A percentile compares a stretch with the other conserved stretches of the same genome.
These are phyloP conservation scores for Metschnikowia vanudenii DNA, from an alignment of 805 yeast genomes.

Conservation along the genomic window DNA sequence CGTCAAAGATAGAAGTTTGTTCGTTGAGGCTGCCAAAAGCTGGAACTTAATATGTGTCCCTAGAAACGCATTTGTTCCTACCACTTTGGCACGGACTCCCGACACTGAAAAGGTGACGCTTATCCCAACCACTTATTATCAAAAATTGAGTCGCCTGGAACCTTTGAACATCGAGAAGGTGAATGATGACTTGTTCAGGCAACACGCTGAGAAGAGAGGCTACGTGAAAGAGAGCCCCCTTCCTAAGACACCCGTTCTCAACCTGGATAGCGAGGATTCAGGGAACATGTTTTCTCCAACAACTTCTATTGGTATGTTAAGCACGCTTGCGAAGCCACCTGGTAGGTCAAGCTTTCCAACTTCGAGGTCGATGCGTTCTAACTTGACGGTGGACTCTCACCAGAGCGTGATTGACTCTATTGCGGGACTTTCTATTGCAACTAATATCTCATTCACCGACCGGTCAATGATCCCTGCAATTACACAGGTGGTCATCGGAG, in stretches of 20 bases:
- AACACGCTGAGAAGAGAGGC: conserved; percentile 52
- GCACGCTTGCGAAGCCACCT: conserved; percentile 6
- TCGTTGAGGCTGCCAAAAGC: conserved; percentile 42
- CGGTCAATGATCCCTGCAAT: conserved; percentile 78
- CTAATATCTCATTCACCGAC: conserved; percentile 64
- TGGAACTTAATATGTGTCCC: conserved; percentile 58
- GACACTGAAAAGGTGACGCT: conserved; percentile 59
- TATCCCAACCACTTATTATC: conserved; percentile 63
- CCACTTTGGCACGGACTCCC: conserved; percentile 55
- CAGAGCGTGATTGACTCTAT: conserved; percentile 30
- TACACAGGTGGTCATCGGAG: conserved; percentile 93
- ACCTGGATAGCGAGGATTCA: conserved; percentile 19
- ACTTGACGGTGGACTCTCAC: conserved; percentile 30
- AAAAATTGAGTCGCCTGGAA: conserved; percentile 50
- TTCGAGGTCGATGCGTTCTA: conserved; percentile 28
- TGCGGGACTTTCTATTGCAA: conserved; percentile 48
- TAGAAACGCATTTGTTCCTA: conserved; percentile 56
- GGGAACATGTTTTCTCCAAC: conserved; percentile 28
- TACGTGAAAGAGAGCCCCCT: conserved; percentile 29
- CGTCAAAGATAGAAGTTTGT: conserved; percentile 19
- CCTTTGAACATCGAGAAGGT: conserved; percentile 44
- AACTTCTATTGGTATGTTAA: conserved; percentile 13
- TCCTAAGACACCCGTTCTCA: conserved; percentile 22
- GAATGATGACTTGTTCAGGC: conserved; percentile 43
- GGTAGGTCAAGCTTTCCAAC: background rate